Conservation (phyloP, 2,329 filamentous ascomycete genomes). For the Penicillium sumatraense region DNA sequence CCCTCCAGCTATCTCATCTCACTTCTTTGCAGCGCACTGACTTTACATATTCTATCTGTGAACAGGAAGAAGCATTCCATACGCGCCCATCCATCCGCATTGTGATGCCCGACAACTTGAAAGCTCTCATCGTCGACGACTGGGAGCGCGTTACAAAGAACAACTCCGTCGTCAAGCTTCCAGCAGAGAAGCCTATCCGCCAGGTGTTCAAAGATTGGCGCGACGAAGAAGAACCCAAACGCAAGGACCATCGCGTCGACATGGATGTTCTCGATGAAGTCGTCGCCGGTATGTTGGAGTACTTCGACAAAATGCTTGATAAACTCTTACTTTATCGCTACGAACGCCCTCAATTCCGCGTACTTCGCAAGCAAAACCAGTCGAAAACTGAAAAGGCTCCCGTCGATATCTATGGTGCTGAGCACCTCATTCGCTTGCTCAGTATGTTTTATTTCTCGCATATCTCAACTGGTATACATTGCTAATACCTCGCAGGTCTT, state of each 20-base stretch:
- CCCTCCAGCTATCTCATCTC: not conserved
- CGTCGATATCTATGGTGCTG: constrained; percentile 85
- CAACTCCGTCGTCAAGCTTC: constrained; percentile 83
- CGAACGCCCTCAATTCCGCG: constrained; percentile 85
- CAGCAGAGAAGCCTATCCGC: constrained; percentile 74
- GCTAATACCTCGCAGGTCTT: constrained; percentile 62
- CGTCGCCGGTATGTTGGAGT: constrained; percentile 81
- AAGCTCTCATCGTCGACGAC: constrained; percentile 92
- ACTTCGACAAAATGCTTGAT: constrained; percentile 89
- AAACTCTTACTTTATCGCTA: constrained; percentile 92
- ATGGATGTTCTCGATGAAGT: constrained; percentile 90
- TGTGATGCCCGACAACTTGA: constrained; percentile 83
- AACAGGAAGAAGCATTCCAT: constrained; percentile 86
- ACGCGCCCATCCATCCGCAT: constrained; percentile 84
- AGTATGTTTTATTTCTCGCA: constrained; percentile 62
- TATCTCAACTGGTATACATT: not conserved
- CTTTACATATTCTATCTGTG: constrained; percentile 1
- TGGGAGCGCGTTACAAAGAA: constrained; percentile 99
- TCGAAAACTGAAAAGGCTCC: constrained; percentile 68
- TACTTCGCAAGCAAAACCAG: constrained; percentile 73
- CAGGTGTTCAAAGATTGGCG: constrained; percentile 82
- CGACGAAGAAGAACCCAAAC: constrained; percentile 69
- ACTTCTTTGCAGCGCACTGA: not conserved
- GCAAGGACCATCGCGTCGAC: constrained; percentile 63
- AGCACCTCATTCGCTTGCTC: constrained; percentile 86